Evolutionary conservation across 352 stramenopile genomes (phyloP), one percentile per base, ranked within the genome.

Genomic region (Thalassiosira livingstoniorum): DNA sequence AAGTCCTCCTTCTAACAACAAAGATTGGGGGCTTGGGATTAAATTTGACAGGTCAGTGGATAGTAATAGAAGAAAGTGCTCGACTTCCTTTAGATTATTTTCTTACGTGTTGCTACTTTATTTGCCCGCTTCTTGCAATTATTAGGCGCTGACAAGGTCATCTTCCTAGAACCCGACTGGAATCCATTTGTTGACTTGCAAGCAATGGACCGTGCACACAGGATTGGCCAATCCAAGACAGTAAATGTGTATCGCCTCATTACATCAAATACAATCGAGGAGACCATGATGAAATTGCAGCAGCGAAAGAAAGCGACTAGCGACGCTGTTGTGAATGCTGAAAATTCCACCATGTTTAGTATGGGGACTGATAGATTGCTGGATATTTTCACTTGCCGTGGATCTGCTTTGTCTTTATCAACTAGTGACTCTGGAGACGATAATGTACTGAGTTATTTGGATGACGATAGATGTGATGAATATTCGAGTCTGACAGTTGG

Each of bases 81-180:
- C n/a, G n/a, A n/a, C n/a, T n/a, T n/a, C n/a, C n/a, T n/a, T n/a
- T n/a, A n/a, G n/a, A n/a, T n/a, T n/a, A n/a, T n/a, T n/a, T n/a
- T n/a, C n/a, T n/a, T n/a, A n/a, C n/a, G n/a, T n/a, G n/a, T n/a
- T n/a, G n/a, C n/a, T n/a, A n/a, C n/a, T n/a, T n/a, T n/a, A n/a
- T n/a, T n/a, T n/a, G n/a, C n/a, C n/a, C n/a, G n/a, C n/a, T n/a
- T n/a, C n/a, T n/a, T n/a, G n/a, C n/a, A n/a, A n/a, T n/a, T n/a
- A n/a, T 62, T 51, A 91, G 90, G 94, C 11, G 97, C 97, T 2
- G 96, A 99, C 85, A 99, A 95, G 0, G 97, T 99, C 7, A 97
- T 99, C 42, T 99, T 99, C 79, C 81, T 99, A 0, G 98, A 99
- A 86, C 96, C 98, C 72, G 96, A 98, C 65, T 99, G 97, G 96